Conservation (phyloP, 257 asterid species). For the Solanum chilense region DNA sequence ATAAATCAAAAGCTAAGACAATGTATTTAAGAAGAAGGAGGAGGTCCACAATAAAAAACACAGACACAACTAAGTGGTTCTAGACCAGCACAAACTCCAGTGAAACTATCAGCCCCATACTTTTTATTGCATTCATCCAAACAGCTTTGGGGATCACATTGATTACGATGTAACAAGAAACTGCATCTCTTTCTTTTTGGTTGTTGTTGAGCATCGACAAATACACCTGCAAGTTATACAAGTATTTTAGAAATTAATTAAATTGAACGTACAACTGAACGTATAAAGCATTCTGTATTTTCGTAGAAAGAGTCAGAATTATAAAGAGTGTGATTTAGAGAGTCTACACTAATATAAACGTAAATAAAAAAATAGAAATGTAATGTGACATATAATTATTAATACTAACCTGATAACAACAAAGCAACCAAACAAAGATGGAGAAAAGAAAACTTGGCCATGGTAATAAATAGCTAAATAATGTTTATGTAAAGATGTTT, state of each 20-base stretch:
- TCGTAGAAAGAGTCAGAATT: accelerated
- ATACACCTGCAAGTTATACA: not conserved
- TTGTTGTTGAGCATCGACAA: not conserved
- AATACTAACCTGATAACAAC: not conserved
- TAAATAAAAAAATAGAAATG: not conserved
- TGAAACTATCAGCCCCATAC: not conserved
- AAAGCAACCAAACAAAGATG: not conserved
- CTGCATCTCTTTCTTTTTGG: not conserved
- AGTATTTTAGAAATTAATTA: not conserved
- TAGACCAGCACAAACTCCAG: not conserved
- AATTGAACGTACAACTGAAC: not conserved
- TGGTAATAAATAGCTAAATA: not conserved
- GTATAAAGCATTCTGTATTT: not conserved
- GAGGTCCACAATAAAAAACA: not conserved
- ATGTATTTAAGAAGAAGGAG: not conserved
- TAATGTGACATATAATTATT: not conserved
- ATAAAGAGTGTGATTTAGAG: not conserved
- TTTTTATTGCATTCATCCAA: not conserved
- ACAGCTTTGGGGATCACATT: not conserved
- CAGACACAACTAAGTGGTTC: not conserved
- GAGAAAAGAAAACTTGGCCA: not conserved
- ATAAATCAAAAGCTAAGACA: not conserved
- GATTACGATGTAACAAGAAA: not conserved
- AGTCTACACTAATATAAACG: not conserved
- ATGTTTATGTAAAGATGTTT: not conserved